These are phyloP conservation scores for Dactylellina cionopaga DNA, from an alignment of 2,329 filamentous ascomycete species.

Conservation along the genomic window DNA sequence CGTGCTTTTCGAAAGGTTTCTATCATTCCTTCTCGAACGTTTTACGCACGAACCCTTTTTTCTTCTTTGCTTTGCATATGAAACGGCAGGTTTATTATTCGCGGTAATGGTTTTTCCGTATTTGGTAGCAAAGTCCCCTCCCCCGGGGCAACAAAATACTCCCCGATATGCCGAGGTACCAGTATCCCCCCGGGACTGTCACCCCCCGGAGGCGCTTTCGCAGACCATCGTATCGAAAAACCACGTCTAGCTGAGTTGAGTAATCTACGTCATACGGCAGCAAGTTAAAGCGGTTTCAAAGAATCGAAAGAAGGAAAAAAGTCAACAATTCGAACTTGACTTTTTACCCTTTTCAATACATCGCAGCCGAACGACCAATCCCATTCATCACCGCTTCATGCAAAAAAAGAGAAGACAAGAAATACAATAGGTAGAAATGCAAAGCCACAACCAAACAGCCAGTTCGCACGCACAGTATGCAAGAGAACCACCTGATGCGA, in stretches of 20 bases:
- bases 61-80: neutral
- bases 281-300: neutral
- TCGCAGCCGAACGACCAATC: constrained; percentile 11
- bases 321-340: neutral
- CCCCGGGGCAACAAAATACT: no score
- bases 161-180: no score
- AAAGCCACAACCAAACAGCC: constrained; percentile 10
- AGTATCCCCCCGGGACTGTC: neutral
- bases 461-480: neutral
- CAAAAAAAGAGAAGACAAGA: neutral
- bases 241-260: constrained; percentile 18
- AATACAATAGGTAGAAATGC: neutral
- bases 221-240: no score
- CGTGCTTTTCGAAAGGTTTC: neutral
- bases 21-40: neutral
- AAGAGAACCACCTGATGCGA: no score
- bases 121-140: no score
- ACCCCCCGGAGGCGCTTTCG: neutral
- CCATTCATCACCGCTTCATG: neutral
- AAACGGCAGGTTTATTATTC: neutral
- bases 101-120: neutral
- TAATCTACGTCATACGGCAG: constrained; percentile 34
- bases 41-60: neutral
- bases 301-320: neutral
- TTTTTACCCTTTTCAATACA: no score